Evolutionary conservation across 768 basidiomycete genomes (phyloP).

Genomic region (Auriscalpium orientale): DNA sequence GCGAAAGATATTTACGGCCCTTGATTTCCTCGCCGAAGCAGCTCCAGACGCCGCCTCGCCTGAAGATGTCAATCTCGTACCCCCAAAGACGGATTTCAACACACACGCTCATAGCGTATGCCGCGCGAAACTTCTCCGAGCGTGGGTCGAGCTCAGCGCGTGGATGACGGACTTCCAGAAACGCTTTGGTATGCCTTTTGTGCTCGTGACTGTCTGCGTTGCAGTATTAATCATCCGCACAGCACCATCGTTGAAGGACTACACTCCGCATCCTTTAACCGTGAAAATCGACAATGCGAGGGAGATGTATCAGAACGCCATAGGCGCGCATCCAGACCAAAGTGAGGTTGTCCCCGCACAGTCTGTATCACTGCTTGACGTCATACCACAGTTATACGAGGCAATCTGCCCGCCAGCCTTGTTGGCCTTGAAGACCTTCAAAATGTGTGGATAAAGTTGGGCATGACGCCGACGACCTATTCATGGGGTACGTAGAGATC

Average conservation of each 20-base stretch:
- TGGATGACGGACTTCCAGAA: conserved; percentile 57
- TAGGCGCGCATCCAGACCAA: conserved; percentile 75
- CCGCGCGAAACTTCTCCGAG: conserved; percentile 60
- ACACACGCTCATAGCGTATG: conserved; percentile 41
- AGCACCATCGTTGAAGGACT: conserved; percentile 42
- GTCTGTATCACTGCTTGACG: neutral
- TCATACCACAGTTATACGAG: too few relatives aligned
- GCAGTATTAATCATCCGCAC: neutral
- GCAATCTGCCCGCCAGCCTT: conserved; percentile 31
- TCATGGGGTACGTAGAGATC: conserved; percentile 43
- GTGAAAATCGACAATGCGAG: conserved; percentile 51
- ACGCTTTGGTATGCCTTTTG: conserved; percentile 30
- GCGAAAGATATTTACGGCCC: conserved; percentile 30
- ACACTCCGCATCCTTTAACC: conserved; percentile 33
- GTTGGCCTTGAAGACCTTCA: conserved; percentile 32
- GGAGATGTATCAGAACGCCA: conserved; percentile 63
- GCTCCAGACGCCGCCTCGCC: conserved; percentile 18
- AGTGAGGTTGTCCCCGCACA: conserved; percentile 36
- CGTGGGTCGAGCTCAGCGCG: conserved; percentile 71
- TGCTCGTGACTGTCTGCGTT: neutral
- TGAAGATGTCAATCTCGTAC: conserved; percentile 39
- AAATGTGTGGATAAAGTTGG: conserved; percentile 41
- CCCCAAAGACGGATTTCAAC: conserved; percentile 45
- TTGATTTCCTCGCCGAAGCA: conserved; percentile 30
- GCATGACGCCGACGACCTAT: conserved; percentile 60